A percentile compares a stretch with the other conserved stretches of the same genome.
Conservation (phyloP, 106 monocot species). For the Dioscorea dumetorum region DNA sequence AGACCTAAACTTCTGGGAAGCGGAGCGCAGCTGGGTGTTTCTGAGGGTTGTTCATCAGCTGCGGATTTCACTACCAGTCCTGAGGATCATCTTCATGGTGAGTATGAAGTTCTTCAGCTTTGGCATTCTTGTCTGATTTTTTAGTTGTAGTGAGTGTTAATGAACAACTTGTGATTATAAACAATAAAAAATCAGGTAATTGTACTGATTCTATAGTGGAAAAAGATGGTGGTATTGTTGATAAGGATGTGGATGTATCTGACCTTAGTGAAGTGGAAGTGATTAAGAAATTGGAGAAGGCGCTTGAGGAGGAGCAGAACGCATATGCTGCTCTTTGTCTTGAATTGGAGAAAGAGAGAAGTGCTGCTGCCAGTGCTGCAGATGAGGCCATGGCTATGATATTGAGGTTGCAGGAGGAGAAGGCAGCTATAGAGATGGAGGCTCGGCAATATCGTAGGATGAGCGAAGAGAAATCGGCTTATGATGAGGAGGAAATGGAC, state of each 20-base stretch:
- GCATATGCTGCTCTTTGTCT: slow-evolving; percentile 43
- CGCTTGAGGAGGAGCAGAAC: slow-evolving; percentile 46
- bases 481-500: slow-evolving; percentile 81
- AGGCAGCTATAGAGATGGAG: slow-evolving; percentile 81
- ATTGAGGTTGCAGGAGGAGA: slow-evolving; percentile 80
- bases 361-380: slow-evolving; percentile 66
- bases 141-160: background rate
- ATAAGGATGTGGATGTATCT: background rate
- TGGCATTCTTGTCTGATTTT: background rate
- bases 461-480: slow-evolving; percentile 73
- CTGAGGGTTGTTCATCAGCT: background rate
- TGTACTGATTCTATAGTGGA: background rate
- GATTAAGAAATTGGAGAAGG: slow-evolving; percentile 33
- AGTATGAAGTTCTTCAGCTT: background rate
- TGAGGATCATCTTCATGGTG: background rate
- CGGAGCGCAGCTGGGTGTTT: background rate
- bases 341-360: slow-evolving; percentile 95
- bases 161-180: background rate
- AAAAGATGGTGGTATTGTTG: background rate
- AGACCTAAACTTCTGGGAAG: background rate
- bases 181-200: slow-evolving; percentile 1
- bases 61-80: background rate
- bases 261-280: slow-evolving; percentile 9
- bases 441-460: slow-evolving; percentile 69
- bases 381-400: slow-evolving; percentile 99